These are phyloP conservation scores for Stachybotrys echinatus DNA, from an alignment of 2,329 filamentous ascomycete genomes.

Conservation along the genomic window DNA sequence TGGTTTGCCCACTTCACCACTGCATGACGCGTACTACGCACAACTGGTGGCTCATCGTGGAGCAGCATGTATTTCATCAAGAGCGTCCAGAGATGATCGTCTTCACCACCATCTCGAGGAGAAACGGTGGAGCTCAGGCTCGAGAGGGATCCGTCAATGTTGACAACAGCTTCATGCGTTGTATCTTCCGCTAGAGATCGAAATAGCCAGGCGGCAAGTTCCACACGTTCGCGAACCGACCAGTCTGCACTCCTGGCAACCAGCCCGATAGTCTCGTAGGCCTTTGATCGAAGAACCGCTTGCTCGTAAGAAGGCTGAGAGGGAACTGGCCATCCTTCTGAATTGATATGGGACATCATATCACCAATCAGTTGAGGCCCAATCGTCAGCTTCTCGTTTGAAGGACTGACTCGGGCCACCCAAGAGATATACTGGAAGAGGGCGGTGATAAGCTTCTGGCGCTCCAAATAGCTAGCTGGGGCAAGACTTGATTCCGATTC, in stretches of 20 bases:
- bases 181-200: conserved; percentile 75
- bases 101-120: conserved; percentile 20
- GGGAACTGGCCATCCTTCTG: conserved; percentile 77
- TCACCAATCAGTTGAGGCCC: conserved; percentile 63
- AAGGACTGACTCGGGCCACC: conserved; percentile 69
- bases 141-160: conserved; percentile 84
- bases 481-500: conserved; percentile 13
- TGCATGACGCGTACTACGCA: conserved; percentile 75
- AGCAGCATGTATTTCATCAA: conserved; percentile 64
- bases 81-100: conserved; percentile 39
- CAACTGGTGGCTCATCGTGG: conserved; percentile 39
- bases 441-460: conserved; percentile 72
- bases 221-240: conserved; percentile 45
- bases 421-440: conserved; percentile 85
- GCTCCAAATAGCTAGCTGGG: conserved; percentile 60
- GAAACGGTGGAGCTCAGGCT: conserved; percentile 54
- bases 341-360: conserved; percentile 67
- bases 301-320: conserved; percentile 54
- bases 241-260: conserved; percentile 62
- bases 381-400: conserved; percentile 55
- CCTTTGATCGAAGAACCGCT: conserved; percentile 66
- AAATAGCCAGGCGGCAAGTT: conserved; percentile 71
- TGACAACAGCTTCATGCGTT: conserved; percentile 70
- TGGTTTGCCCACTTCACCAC: conserved; percentile 86
- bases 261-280: conserved; percentile 87